Percentiles rank a stretch among this genome's conserved stretches.
These are phyloP conservation scores for Malassezia nana DNA, from an alignment of 1,284 basidiomycete genomes.

Conservation along the genomic window DNA sequence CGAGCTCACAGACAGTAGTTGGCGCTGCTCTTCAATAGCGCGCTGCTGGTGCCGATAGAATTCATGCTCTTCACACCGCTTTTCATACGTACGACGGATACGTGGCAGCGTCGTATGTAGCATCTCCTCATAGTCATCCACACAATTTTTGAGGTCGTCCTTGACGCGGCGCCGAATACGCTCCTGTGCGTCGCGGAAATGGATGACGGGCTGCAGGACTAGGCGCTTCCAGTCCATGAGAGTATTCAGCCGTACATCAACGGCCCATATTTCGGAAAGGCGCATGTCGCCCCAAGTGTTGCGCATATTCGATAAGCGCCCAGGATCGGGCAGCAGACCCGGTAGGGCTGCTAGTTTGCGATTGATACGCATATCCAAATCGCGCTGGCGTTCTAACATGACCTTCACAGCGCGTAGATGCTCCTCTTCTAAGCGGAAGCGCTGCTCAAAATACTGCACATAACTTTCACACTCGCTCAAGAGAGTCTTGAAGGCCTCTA, in stretches of 20 bases:
- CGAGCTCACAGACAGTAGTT: conserved; percentile 20
- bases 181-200: conserved; percentile 41
- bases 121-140: conserved; percentile 41
- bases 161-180: conserved; percentile 41
- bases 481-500: conserved; percentile 30
- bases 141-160: conserved; percentile 31
- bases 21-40: conserved; percentile 41
- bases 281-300: conserved; percentile 18
- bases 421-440: conserved; percentile 41
- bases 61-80: conserved; percentile 35
- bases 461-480: conserved; percentile 39
- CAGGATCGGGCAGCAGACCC: conserved; percentile 23
- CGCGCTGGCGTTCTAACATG: conserved; percentile 32
- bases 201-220: conserved; percentile 31
- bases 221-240: conserved; percentile 25
- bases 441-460: conserved; percentile 29
- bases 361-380: conserved; percentile 36
- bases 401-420: conserved; percentile 26
- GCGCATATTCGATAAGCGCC: conserved; percentile 21
- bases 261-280: conserved; percentile 15
- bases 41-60: conserved; percentile 31
- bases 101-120: conserved; percentile 29
- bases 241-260: conserved; percentile 32
- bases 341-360: conserved; percentile 24
- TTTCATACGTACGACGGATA: conserved; percentile 34